Base-by-base conservation (phyloP, 768 basidiomycete genomes). In the Trametes sanguinea region DNA sequence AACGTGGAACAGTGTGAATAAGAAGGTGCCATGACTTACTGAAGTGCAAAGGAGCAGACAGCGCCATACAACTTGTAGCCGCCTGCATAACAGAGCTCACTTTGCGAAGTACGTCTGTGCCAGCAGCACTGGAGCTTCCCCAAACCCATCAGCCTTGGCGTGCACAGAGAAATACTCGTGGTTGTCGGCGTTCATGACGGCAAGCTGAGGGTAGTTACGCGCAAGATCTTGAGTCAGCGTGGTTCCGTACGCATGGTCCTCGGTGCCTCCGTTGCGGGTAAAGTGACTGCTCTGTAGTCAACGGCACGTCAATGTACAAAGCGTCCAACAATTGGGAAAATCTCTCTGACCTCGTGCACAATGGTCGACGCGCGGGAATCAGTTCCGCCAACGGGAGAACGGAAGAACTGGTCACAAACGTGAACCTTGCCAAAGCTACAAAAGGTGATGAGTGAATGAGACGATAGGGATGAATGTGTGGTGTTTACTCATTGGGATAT, bases 221-320 rank as follows among this genome's bases (percentile, higher is more conserved):
- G 81, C 79, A 16, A 81, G 73, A 4, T 57, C 57, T 67, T 76
- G 76, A 43, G 74, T 74, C n/a, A 61, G 70, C 11, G 67, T 65
- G 63, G 80, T 78, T 53, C 79, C 77, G 52, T 80, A 82, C 1
- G 68, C 77, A 53, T 76, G 70, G 63, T 81, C 78, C 10, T 76
- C 58, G 4, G 81, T 80, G 29, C 73, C 75, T 40, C 73, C 79
- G 59, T 77, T 78, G 8, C 30, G 59, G 27, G 70, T 73, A 70
- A 80, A 81, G 67, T 81, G 80, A 27, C 77, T 79, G 4, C 75
- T 73, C 59, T 57, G 45, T 9, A 6, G 6, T 16, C 27, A 13
- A 50, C 48, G 32, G 30, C 6, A 37, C 35, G 35, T 37, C 35
- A 37, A 37, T 11, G 6, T 6, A 37, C 35, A 22, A 22, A 22